Conservation (phyloP, 2,329 filamentous ascomycete genomes). For the Diaporthe caulivora region DNA sequence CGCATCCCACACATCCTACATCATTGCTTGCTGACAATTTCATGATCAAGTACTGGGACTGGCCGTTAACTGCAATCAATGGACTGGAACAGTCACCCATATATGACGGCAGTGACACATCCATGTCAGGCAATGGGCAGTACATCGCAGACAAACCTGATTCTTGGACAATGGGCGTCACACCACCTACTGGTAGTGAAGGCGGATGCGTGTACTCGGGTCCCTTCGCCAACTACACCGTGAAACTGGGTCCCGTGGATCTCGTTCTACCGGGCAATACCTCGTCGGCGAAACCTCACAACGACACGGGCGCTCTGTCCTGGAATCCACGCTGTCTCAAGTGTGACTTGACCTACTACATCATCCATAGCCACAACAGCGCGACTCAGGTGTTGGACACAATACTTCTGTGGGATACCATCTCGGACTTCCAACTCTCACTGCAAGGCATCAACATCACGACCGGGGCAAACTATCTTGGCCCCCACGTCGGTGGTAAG, state of each 20-base stretch:
- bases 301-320: slow-evolving; percentile 40
- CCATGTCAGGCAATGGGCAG: slow-evolving; percentile 59
- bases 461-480: slow-evolving; percentile 37
- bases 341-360: slow-evolving; percentile 44
- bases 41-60: slow-evolving; percentile 55
- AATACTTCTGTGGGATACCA: slow-evolving; percentile 41
- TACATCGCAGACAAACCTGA: slow-evolving; percentile 47
- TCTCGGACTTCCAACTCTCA: slow-evolving; percentile 45
- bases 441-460: slow-evolving; percentile 1
- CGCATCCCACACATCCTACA: no score
- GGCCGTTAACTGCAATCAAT: slow-evolving; percentile 56
- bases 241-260: slow-evolving; percentile 55
- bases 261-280: slow-evolving; percentile 42
- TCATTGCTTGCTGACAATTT: not conserved
- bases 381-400: slow-evolving; percentile 39
- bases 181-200: slow-evolving; percentile 61
- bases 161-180: slow-evolving; percentile 8
- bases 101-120: slow-evolving; percentile 63
- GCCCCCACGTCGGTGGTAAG: slow-evolving; percentile 48
- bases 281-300: slow-evolving; percentile 43
- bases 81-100: slow-evolving; percentile 60
- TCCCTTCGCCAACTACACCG: slow-evolving; percentile 58
- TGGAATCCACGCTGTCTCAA: slow-evolving; percentile 52
- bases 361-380: slow-evolving; percentile 47
- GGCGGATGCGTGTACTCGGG: slow-evolving; percentile 67